These are phyloP conservation scores for Inonotus obliquus DNA, from an alignment of 1,284 basidiomycete species.

Conservation along the genomic window DNA sequence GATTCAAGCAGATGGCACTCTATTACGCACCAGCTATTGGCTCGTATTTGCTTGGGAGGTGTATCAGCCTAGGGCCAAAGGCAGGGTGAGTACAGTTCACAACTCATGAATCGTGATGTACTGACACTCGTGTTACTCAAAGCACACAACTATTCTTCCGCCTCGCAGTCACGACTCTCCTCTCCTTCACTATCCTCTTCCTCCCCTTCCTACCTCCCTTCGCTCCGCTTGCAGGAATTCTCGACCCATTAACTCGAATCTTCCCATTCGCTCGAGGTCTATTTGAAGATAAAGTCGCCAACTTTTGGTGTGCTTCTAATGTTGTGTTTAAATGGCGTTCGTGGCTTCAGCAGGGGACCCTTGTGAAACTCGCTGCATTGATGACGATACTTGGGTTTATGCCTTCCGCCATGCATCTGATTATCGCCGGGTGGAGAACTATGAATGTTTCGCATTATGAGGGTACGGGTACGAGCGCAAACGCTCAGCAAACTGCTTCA, in stretches of 20 bases:
- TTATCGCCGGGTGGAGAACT: slow-evolving; percentile 37
- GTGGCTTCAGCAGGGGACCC: slow-evolving; percentile 41
- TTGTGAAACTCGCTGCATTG: slow-evolving; percentile 54
- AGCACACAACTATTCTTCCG: slow-evolving; percentile 65
- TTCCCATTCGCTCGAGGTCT: slow-evolving; percentile 89
- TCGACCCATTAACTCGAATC: slow-evolving; percentile 74
- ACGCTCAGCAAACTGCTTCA: slow-evolving; percentile 13
- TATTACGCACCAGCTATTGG: slow-evolving; percentile 92
- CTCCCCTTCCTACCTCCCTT: slow-evolving; percentile 69
- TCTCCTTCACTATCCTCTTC: slow-evolving; percentile 69
- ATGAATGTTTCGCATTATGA: slow-evolving; percentile 7
- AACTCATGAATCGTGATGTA: slow-evolving; percentile 11
- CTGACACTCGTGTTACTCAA: slow-evolving; percentile 7
- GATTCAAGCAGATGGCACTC: slow-evolving; percentile 95
- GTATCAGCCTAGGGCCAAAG: slow-evolving; percentile 59
- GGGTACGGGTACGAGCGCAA: not conserved
- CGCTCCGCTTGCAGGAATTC: slow-evolving; percentile 42
- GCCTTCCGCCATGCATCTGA: slow-evolving; percentile 53
- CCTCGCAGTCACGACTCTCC: slow-evolving; percentile 53
- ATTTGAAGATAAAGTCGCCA: slow-evolving; percentile 96
- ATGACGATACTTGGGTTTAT: slow-evolving; percentile 62
- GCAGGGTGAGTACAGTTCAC: slow-evolving; percentile 51
- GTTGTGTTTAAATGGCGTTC: slow-evolving; percentile 80
- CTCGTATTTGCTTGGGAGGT: slow-evolving; percentile 80
- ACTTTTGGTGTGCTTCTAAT: slow-evolving; percentile 93